phyloP scores from a whole-genome alignment of 2,329 filamentous ascomycete species.

The Rutstroemia sydowiana region DNA sequence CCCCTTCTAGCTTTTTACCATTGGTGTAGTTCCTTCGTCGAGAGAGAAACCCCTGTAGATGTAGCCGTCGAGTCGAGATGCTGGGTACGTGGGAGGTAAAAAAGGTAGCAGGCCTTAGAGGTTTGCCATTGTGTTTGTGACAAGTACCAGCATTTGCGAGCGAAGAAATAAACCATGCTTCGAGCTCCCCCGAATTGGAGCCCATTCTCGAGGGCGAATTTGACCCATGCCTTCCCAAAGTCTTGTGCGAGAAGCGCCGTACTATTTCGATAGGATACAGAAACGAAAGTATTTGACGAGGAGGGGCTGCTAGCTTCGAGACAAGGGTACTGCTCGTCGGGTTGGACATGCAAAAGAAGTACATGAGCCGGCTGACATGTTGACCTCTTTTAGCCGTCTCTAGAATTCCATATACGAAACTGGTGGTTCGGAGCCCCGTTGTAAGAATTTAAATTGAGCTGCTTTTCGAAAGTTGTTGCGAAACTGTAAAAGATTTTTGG shows the following conservation, averaged over 20 bases:
- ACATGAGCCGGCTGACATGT: conserved; percentile 59
- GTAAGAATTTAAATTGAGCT: background rate
- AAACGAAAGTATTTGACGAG: conserved; percentile 28
- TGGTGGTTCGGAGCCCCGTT: too few species aligned
- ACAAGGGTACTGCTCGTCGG: conserved; percentile 38
- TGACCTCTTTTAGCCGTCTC: conserved; percentile 32
- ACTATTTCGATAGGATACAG: conserved; percentile 23
- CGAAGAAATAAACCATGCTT: conserved; percentile 30
- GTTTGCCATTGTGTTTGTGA: conserved; percentile 20
- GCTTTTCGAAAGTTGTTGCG: conserved; percentile 4
- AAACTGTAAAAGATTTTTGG: conserved; percentile 1
- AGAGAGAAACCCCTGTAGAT: conserved; percentile 5
- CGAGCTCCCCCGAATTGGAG: conserved; percentile 17
- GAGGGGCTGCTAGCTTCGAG: conserved; percentile 37
- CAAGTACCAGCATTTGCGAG: conserved; percentile 27
- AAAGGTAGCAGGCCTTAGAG: conserved; percentile 11
- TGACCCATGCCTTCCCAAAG: too few species aligned
- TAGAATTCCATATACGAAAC: conserved; percentile 22
- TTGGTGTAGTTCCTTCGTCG: conserved; percentile 15
- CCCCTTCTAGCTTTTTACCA: background rate
- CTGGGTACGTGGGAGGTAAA: conserved; percentile 18
- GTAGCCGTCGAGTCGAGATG: conserved; percentile 7
- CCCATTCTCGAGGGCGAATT: too few species aligned
- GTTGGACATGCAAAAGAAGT: conserved; percentile 49
- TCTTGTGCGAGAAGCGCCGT: too few species aligned